phyloP scores from a whole-genome alignment of 805 yeast species.

The Candida nitratophila region DNA sequence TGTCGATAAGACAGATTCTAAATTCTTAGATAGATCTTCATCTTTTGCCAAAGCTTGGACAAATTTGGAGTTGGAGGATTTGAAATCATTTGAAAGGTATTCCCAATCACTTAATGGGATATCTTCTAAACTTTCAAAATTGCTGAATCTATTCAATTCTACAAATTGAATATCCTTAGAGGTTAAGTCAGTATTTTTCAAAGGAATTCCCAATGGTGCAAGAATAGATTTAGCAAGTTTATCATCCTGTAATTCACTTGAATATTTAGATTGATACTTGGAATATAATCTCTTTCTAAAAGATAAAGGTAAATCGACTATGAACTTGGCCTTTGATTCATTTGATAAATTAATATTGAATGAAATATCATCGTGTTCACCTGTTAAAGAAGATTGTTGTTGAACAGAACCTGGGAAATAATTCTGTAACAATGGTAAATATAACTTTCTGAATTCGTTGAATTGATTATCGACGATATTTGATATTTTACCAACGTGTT shows the following conservation, averaged over 20 bases:
- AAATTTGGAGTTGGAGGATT: slow-evolving; percentile 25
- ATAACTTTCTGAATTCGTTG: slow-evolving; percentile 59
- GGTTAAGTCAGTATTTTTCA: background rate
- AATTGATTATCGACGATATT: slow-evolving; percentile 82
- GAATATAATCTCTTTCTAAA: slow-evolving; percentile 37
- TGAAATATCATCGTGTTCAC: slow-evolving; percentile 10
- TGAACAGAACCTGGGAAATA: slow-evolving; percentile 29
- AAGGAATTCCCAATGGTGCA: background rate
- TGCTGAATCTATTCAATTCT: slow-evolving; percentile 1
- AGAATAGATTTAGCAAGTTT: slow-evolving; percentile 21
- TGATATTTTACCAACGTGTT: slow-evolving; percentile 79
- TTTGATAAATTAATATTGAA: slow-evolving; percentile 25
- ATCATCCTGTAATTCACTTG: slow-evolving; percentile 22
- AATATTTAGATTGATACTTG: slow-evolving; percentile 13
- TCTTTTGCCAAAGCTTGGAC: slow-evolving; percentile 37
- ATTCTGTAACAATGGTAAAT: slow-evolving; percentile 52
- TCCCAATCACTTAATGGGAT: slow-evolving; percentile 28
- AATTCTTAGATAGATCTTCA: slow-evolving; percentile 23
- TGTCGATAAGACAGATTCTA: slow-evolving; percentile 35
- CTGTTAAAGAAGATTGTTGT: slow-evolving; percentile 10
- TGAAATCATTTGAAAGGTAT: slow-evolving; percentile 19
- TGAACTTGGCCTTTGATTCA: slow-evolving; percentile 31
- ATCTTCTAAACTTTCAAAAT: slow-evolving; percentile 9
- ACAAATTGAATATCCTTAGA: background rate
- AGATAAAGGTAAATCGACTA: slow-evolving; percentile 42